phyloP scores from a whole-genome alignment of 2,329 filamentous ascomycete species.

The Sporothrix schenckii region DNA sequence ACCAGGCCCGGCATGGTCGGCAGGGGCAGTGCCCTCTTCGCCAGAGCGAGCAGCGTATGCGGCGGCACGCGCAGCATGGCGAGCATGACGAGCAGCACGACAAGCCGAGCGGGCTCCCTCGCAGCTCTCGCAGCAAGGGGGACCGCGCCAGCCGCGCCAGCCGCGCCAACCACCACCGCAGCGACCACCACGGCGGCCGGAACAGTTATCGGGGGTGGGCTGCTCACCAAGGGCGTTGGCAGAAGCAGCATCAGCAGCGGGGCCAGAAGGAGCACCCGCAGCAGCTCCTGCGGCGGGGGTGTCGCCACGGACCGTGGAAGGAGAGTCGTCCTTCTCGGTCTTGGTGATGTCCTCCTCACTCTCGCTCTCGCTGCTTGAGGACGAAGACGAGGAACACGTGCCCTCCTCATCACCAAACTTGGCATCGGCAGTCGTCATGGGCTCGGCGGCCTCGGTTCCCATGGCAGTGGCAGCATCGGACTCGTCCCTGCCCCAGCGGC shows the following conservation, averaged over 20 bases:
- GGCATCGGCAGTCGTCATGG: conserved; percentile 31
- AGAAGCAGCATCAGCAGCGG: conserved; percentile 33
- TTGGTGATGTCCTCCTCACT: conserved; percentile 34
- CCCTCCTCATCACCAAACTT: conserved; percentile 28
- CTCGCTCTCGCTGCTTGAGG: conserved; percentile 23
- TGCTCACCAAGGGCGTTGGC: not conserved
- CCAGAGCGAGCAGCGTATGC: not conserved
- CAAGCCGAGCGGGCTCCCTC: conserved; percentile 1
- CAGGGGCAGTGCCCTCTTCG: not conserved
- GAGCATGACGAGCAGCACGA: conserved; percentile 15
- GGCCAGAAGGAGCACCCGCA: conserved; percentile 31
- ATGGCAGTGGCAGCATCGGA: conserved; percentile 31
- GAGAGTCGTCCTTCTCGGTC: conserved; percentile 42
- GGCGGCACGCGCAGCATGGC: conserved; percentile 16
- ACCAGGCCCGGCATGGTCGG: conserved; percentile 1
- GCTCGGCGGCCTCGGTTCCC: conserved; percentile 32
- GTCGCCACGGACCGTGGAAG: conserved; percentile 35
- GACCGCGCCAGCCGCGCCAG: not conserved
- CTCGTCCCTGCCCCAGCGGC: conserved; percentile 25
- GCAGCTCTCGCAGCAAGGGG: conserved; percentile 19
- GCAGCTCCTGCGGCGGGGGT: conserved; percentile 13
- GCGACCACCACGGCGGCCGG: not conserved
- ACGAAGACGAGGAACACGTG: conserved; percentile 26
- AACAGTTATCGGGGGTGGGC: not conserved
- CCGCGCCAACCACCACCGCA: conserved; percentile 14